phyloP scores from a whole-genome alignment of 1,139 yeast genomes.

The Yamadazyma sp. region DNA sequence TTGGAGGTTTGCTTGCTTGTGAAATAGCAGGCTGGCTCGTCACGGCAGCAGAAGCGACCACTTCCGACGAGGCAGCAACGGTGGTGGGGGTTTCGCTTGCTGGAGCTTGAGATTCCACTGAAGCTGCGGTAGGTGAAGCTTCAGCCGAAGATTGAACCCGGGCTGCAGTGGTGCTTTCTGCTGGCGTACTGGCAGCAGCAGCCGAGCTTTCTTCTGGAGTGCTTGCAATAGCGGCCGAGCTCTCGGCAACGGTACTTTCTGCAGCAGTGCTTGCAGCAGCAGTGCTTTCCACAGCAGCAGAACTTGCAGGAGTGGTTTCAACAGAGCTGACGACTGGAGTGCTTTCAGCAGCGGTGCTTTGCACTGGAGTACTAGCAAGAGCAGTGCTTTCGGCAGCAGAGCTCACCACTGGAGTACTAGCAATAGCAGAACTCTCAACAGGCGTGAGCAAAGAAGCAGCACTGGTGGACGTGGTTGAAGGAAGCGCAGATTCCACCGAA shows the following conservation, averaged over 20 bases:
- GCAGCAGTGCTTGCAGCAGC: conserved; percentile 1
- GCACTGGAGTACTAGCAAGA: neutral
- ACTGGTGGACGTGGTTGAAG: no score
- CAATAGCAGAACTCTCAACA: neutral
- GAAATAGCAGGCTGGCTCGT: conserved; percentile 5
- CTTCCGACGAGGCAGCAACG: conserved; percentile 3
- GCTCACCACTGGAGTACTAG: conserved; percentile 1
- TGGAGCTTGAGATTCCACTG: neutral
- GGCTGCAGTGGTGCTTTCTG: conserved; percentile 4
- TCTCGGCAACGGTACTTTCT: conserved; percentile 1
- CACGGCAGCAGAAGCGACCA: neutral
- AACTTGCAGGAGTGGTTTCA: neutral
- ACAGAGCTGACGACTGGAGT: no score
- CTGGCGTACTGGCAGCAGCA: no score
- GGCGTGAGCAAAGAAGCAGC: neutral
- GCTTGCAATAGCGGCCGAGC: no score
- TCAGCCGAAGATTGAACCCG: no score
- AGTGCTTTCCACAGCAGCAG: conserved; percentile 1
- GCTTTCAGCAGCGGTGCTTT: conserved; percentile 4
- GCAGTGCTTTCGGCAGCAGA: conserved; percentile 2
- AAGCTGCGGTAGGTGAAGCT: neutral
- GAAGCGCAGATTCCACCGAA: neutral
- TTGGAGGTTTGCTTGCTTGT: conserved; percentile 5
- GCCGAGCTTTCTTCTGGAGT: no score
- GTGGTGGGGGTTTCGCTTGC: neutral